Evolutionary conservation across 2,329 filamentous ascomycete genomes (phyloP).

Genomic region (Claviceps paspali): DNA sequence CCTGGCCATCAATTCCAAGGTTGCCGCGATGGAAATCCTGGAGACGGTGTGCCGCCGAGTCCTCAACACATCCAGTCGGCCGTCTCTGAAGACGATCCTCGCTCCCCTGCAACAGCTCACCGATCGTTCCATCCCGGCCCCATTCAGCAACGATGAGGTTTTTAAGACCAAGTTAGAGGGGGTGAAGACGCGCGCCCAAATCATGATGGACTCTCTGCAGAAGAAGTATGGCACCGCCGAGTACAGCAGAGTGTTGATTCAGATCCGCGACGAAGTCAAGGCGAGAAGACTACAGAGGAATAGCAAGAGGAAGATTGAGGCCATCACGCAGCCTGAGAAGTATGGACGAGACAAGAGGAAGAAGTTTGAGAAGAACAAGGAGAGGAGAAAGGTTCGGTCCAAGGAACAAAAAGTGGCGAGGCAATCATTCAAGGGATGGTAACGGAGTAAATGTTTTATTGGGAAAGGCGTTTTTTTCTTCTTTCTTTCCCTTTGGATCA

Average conservation of each 20-base stretch:
- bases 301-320: conserved; percentile 79
- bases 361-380: conserved; percentile 73
- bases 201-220: conserved; percentile 70
- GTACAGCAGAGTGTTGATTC: conserved; percentile 60
- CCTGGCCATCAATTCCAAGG: conserved; percentile 55
- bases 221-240: conserved; percentile 67
- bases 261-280: conserved; percentile 58
- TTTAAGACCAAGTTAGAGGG: conserved; percentile 57
- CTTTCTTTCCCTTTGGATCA: conserved; percentile 6
- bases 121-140: conserved; percentile 57
- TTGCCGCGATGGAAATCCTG: conserved; percentile 59
- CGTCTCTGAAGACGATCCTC: conserved; percentile 46
- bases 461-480: too few species aligned
- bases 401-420: conserved; percentile 56
- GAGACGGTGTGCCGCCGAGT: conserved; percentile 52
- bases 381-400: conserved; percentile 64
- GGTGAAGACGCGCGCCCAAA: conserved; percentile 56
- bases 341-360: conserved; percentile 66
- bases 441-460: conserved; percentile 5
- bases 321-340: conserved; percentile 66
- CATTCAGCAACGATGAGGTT: conserved; percentile 52
- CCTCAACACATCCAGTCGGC: conserved; percentile 37
- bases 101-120: conserved; percentile 65
- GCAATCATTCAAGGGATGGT: conserved; percentile 47
- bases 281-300: conserved; percentile 58